Evolutionary conservation across 495 filamentous ascomycete species (phyloP).

Genomic region (Neurospora cerealis): DNA sequence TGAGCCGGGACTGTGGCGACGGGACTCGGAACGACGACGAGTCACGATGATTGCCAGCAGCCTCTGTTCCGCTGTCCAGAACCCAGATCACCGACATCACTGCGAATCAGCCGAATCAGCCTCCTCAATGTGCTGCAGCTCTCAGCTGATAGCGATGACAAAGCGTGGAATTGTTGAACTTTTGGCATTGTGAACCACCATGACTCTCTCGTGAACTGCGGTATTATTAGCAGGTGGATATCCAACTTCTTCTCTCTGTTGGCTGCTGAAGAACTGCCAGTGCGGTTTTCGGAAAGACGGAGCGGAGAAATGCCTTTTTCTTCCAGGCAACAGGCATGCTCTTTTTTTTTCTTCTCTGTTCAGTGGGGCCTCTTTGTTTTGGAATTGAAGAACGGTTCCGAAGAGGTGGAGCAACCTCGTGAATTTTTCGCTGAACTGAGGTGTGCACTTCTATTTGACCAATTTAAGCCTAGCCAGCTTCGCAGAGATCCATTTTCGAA

Average conservation of each 20-base stretch:
- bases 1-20: background rate
- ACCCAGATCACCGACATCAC: background rate
- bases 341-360: background rate
- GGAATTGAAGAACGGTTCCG: background rate
- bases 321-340: background rate
- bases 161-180: background rate
- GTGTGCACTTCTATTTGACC: background rate
- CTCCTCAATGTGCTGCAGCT: background rate
- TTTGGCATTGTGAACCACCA: background rate
- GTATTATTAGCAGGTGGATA: background rate
- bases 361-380: background rate
- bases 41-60: background rate
- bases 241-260: background rate
- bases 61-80: background rate
- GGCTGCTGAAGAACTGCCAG: background rate
- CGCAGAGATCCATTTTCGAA: background rate
- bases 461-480: background rate
- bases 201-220: background rate
- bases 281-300: background rate
- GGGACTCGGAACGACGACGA: background rate
- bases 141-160: background rate
- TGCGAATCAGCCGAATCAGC: background rate
- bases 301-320: background rate
- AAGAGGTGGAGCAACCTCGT: background rate
- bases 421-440: background rate